Base-by-base conservation (phyloP, 345 rosid species). In the Camelina laxa region DNA sequence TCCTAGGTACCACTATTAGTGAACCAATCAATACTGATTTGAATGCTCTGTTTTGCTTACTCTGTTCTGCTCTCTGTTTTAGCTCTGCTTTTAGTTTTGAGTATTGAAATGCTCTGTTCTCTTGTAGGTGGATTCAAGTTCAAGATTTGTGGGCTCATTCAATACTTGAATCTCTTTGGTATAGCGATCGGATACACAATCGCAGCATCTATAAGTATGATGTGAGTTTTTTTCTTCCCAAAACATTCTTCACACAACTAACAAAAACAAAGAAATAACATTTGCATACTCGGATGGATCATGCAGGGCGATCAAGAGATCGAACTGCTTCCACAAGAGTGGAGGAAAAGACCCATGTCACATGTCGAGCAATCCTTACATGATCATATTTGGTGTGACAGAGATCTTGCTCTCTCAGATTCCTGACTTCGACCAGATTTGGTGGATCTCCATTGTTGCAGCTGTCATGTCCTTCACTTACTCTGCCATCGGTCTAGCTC, bases 401-500 rank as follows among this genome's bases (percentile, higher is more conserved):
- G 88, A 92, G 81, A 80, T 89, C 19, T 70, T 92, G 57, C 81
- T 89, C 56, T 92, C 97, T 30, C 97, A 92, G 71, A 78, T 92
- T 60, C 97, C 93, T 12, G 93, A 86, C 54, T 90, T 92, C 70
- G 91, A 89, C 68, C 97, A 87, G 81, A 77, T 95, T 41, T 87
- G 89, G 89, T 92, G 97, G 97, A 91, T 92, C 71, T 91, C 99
- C 49, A 82, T 87, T 54, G 85, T 92, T 7, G 99, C 93, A 4
- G 97, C 99, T 5, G 86, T 89, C 67, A 95, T 95, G 99, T 92
- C 97, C 27, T 95, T 91, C 81, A 87, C 99, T 59, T 92, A 91
- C 87, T 91, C 97, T 1, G 57, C 85, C n/a, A 89, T 95, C 61
- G 97, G 99, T 45, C 89, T 95, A 2, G 92, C 87, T 38, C 97